Percentiles rank a stretch among this genome's conserved stretches.
Evolutionary conservation across 768 basidiomycete genomes (phyloP).

Genomic region (Trametes sanguinea): DNA sequence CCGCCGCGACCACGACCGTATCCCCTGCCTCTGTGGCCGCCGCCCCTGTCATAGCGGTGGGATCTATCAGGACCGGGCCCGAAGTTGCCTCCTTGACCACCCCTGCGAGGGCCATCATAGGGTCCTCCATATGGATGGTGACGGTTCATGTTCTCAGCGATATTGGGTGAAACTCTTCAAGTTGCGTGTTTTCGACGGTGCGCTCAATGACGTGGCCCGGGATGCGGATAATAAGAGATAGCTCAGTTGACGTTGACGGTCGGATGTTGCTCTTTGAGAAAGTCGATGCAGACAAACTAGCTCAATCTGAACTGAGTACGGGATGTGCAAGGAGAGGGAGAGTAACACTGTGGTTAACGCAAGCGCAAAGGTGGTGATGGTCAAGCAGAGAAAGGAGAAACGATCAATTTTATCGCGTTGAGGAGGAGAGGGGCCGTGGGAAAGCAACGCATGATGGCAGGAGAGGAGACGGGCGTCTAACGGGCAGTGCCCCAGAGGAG

Average conservation of each 20-base stretch:
- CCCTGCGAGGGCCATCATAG: conserved; percentile 65
- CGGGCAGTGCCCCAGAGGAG: conserved; percentile 10
- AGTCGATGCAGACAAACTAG: conserved; percentile 7
- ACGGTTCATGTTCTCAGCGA: conserved; percentile 67
- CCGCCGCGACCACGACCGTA: conserved; percentile 38
- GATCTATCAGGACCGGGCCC: conserved; percentile 66
- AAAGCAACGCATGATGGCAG: conserved; percentile 3
- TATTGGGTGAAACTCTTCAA: conserved; percentile 22
- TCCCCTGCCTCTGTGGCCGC: conserved; percentile 48
- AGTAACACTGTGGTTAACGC: conserved; percentile 12
- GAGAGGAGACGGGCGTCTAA: not conserved
- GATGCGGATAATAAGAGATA: not conserved
- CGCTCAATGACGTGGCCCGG: conserved; percentile 27
- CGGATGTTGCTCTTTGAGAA: not conserved
- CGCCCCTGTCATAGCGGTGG: conserved; percentile 62
- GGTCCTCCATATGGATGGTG: conserved; percentile 82
- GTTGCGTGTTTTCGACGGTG: conserved; percentile 13
- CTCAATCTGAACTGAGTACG: conserved; percentile 21
- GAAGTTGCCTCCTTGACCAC: conserved; percentile 64
- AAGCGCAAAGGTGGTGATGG: conserved; percentile 12
- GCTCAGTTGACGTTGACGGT: not conserved
- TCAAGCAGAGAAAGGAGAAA: not conserved
- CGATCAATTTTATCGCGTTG: conserved; percentile 17
- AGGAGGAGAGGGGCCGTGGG: conserved; percentile 13
- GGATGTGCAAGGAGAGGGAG: conserved; percentile 5